phyloP scores from a whole-genome alignment of 202 grass and related monocot species.

The Hordeum pubiflorum region DNA sequence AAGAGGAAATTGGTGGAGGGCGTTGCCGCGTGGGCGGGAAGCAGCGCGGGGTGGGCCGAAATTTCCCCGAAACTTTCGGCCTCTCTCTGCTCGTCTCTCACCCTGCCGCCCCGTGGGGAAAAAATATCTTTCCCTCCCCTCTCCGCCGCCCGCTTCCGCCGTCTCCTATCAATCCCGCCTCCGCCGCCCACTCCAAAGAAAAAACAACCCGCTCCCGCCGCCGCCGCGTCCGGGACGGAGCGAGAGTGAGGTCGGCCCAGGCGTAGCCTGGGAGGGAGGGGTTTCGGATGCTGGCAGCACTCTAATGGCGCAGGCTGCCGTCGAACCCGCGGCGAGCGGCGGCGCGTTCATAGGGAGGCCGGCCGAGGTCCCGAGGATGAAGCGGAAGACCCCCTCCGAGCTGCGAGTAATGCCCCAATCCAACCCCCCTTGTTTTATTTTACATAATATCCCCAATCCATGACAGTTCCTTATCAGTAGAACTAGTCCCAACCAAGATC shows the following conservation, averaged over 20 bases:
- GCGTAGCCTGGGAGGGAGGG: background rate
- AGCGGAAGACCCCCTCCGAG: constrained; percentile 83
- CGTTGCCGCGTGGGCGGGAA: no score
- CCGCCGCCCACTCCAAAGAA: background rate
- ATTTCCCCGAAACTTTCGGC: background rate
- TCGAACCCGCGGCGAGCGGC: constrained; percentile 34
- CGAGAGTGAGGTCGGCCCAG: background rate
- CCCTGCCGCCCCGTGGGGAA: background rate
- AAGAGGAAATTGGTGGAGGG: no score
- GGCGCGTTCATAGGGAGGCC: constrained; percentile 36
- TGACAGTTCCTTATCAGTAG: no score
- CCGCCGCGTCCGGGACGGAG: background rate
- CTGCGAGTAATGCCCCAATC: constrained; percentile 42
- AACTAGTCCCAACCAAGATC: background rate
- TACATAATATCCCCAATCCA: background rate
- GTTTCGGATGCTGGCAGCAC: background rate
- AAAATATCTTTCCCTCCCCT: background rate
- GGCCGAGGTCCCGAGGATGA: constrained; percentile 31
- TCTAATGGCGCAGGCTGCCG: constrained; percentile 44
- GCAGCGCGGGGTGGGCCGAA: background rate
- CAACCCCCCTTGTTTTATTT: background rate
- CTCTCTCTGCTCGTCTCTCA: background rate
- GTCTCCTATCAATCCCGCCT: background rate
- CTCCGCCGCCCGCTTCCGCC: background rate
- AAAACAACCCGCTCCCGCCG: background rate